Conservation (phyloP, 2,329 filamentous ascomycete species). For the Amphichorda felina region DNA sequence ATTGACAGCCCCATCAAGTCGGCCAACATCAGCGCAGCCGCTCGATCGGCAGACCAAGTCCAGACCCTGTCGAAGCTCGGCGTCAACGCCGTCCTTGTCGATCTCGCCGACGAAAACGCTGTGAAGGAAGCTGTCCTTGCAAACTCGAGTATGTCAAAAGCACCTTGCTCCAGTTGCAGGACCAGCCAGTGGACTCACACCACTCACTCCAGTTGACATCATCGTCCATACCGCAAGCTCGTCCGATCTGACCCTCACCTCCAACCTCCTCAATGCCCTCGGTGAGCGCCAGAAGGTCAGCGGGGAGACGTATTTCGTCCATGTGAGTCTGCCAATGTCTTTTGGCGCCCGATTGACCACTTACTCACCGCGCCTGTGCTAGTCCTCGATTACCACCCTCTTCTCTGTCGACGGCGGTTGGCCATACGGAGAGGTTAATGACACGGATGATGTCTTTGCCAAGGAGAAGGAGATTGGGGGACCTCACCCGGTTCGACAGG, state of each 20-base stretch:
- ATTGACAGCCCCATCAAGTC: conserved; percentile 9
- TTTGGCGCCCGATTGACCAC: not conserved
- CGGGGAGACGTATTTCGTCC: conserved; percentile 18
- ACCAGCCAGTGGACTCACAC: not conserved
- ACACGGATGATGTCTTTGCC: conserved; percentile 15
- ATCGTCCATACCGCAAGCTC: conserved; percentile 22
- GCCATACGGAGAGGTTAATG: conserved; percentile 16
- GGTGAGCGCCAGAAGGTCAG: conserved; percentile 13
- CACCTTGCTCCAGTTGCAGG: not conserved
- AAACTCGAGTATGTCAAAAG: conserved; percentile 15
- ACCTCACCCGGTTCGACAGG: conserved; percentile 14
- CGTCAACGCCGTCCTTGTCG: conserved; percentile 15
- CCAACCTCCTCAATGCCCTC: conserved; percentile 19
- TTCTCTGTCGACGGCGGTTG: conserved; percentile 17
- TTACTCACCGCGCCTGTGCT: not conserved
- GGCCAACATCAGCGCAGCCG: conserved; percentile 16
- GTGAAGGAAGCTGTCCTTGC: conserved; percentile 9
- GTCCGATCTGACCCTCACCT: conserved; percentile 11
- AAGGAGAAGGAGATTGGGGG: conserved; percentile 15
- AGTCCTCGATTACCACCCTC: conserved; percentile 15
- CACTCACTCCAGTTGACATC: conserved; percentile 18
- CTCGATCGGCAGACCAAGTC: conserved; percentile 19
- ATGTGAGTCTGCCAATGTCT: conserved; percentile 11
- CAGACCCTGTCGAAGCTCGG: conserved; percentile 15
- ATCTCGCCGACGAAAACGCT: conserved; percentile 16